Evolutionary conservation across 805 yeast genomes (phyloP).

Genomic region (Kazachstania martiniae): DNA sequence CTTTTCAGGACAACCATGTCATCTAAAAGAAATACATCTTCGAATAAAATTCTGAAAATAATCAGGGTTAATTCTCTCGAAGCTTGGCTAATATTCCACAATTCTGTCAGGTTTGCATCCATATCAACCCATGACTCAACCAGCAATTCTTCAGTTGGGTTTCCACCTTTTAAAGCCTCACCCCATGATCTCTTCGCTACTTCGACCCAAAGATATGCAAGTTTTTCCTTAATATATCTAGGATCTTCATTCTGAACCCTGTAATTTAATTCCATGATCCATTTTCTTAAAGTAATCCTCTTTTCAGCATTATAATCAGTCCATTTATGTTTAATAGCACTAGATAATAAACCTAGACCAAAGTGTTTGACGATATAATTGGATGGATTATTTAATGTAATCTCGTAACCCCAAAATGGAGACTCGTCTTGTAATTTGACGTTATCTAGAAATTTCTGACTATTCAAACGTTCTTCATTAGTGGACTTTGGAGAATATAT

Average conservation of each 20-base stretch:
- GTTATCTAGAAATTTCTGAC: slow-evolving; percentile 60
- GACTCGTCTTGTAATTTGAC: slow-evolving; percentile 72
- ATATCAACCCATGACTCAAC: slow-evolving; percentile 72
- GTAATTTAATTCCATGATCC: slow-evolving; percentile 73
- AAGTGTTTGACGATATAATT: slow-evolving; percentile 76
- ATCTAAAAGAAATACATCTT: slow-evolving; percentile 83
- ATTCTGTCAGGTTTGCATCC: slow-evolving; percentile 64
- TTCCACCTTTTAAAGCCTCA: slow-evolving; percentile 36
- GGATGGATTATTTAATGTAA: slow-evolving; percentile 52
- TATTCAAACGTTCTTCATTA: slow-evolving; percentile 46
- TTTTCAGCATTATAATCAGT: slow-evolving; percentile 46
- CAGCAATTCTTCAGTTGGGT: slow-evolving; percentile 32
- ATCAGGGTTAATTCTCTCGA: slow-evolving; percentile 70
- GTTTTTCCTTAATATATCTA: slow-evolving; percentile 78
- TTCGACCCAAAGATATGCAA: slow-evolving; percentile 85
- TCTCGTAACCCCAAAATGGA: slow-evolving; percentile 85
- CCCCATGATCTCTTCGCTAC: slow-evolving; percentile 93
- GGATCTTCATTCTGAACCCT: slow-evolving; percentile 61
- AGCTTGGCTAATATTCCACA: slow-evolving; percentile 59
- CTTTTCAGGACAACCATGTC: slow-evolving; percentile 84
- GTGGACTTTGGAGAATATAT: slow-evolving; percentile 58
- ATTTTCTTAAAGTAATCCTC: slow-evolving; percentile 58
- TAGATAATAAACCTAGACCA: slow-evolving; percentile 72
- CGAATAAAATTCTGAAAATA: slow-evolving; percentile 78
- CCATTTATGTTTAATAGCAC: slow-evolving; percentile 50